Base-by-base conservation (phyloP, 768 basidiomycete genomes). In the Termitomyces sp. region DNA sequence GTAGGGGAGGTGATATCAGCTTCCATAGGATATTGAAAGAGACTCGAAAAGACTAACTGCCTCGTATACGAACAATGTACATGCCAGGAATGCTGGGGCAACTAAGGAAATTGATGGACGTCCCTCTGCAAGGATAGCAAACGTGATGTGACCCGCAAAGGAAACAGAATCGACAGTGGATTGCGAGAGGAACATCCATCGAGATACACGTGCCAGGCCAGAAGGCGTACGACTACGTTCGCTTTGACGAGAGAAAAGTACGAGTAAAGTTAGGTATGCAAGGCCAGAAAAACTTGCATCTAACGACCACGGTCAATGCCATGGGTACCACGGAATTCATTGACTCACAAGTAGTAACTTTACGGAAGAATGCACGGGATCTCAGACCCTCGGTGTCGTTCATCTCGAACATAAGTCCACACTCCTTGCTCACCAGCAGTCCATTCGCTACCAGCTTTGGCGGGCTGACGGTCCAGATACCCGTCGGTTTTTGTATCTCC, bases 131-230 rank as follows among this genome's bases (percentile, higher is more conserved):
- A 94, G 73, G 56, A 95, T 88, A 4, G 90, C 92, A 57, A 96
- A 87, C 0, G 92, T 94, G 54, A 94, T 85, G 64, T 95, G 92
- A 0, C 88, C 89, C 20, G 90, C 90, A 67, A 96, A 95, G 0
- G 90, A 85, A 44, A 93, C 85, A 0, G 89, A 83, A 66, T 97
- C 94, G 20, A 91, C 80, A 1, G 86, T 81, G 5, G 87, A 82
- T 70, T 94, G 92, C 6, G 85, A 73, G 22, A 93, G 76, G 67
- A 95, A 92, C 1, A 87, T 83, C 87, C 90, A 94, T 7, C 88
- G 76, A 2, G 92, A 95, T 9, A 94, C 78, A 16, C 89, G 84
- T 5, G 88, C 82, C 16, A 95, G 77, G 5, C 86, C 85, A 1
- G 89, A 85, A 1, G 92, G 91, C 5, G 88, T 92, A 20, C 88